Evolutionary conservation across 768 basidiomycete species (phyloP), one percentile per base, ranked within the genome.

Genomic region (Russula ochroleuca): DNA sequence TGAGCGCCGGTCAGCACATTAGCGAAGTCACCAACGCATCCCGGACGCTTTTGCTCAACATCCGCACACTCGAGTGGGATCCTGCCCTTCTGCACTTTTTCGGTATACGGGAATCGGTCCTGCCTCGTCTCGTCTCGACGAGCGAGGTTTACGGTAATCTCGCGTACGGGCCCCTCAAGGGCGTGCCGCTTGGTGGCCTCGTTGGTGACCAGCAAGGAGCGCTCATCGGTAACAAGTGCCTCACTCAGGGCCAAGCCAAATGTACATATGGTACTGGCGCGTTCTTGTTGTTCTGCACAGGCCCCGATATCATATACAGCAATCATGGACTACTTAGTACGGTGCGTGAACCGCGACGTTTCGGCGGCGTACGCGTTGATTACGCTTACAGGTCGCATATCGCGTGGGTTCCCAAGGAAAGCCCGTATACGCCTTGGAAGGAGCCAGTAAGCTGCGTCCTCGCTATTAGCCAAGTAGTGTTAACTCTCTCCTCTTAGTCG

Each of bases 131-230:
- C 64, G 92, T 93, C 35, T 94, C 92, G 13, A 91, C 94, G 25
- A 92, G 94, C 4, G 90, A 98, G 76, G 86, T 94, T 5, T 98
- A 96, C 75, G 97, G 95, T 45, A 76, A 83, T 28, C 82, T 98
- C 61, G 76, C 81, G 9, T 77, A 78, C 37, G 90, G 92, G 2
- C 70, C 85, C 3, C 78, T 93, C 65, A 78, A 79, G 67, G 92
- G 90, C 45, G 80, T 94, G 13, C 88, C 88, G 10, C 92, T 99
- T 58, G 94, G 87, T 41, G 96, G 96, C 23, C 84, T 98, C 52
- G 86, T 96, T 9, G 97, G 97, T n/a, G 97, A 99, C 73, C 97
- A 99, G 77, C 97, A 99, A 74, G 97, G 90, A 6, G 96, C 96
- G 25, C 78, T 99, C 25, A 85, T 98, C 56, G 97, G 96, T 0